Evolutionary conservation across 208 protist genomes (phyloP).

Genomic region (Trypanosoma vivax): DNA sequence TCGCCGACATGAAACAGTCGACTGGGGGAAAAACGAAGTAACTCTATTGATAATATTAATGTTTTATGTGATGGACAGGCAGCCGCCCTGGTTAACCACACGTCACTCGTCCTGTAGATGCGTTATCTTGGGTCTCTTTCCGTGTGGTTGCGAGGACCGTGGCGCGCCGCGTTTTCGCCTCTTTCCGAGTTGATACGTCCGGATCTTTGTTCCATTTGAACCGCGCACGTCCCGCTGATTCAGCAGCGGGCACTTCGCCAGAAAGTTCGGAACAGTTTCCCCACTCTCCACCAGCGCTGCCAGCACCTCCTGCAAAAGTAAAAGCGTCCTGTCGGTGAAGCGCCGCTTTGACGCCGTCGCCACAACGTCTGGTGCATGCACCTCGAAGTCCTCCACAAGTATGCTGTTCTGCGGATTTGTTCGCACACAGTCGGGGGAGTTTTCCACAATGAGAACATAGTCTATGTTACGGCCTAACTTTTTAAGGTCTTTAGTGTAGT

Average conservation of each 20-base stretch:
- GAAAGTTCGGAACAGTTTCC: conserved; percentile 72
- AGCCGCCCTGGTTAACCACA: no score
- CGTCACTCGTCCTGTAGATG: no score
- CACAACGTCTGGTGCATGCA: conserved; percentile 19
- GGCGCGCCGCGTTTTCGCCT: conserved; percentile 41
- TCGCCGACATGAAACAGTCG: no score
- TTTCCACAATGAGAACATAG: conserved; percentile 84
- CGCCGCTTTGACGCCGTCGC: conserved; percentile 25
- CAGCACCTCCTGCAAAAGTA: conserved; percentile 66
- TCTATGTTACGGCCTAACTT: conserved; percentile 67
- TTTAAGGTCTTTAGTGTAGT: conserved; percentile 84
- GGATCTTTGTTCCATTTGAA: conserved; percentile 54
- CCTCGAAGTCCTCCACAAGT: conserved; percentile 82
- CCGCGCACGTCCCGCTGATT: conserved; percentile 42
- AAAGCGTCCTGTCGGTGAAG: conserved; percentile 67
- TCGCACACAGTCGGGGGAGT: conserved; percentile 81
- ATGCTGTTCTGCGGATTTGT: conserved; percentile 79
- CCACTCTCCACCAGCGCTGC: conserved; percentile 47
- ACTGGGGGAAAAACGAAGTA: no score
- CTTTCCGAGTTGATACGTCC: conserved; percentile 72
- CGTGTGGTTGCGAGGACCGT: no score
- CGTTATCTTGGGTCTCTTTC: no score
- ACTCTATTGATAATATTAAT: no score
- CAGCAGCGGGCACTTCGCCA: conserved; percentile 63
- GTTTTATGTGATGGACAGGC: no score